Base-by-base conservation (phyloP, 78 protist genomes). In the Dictyostelium firmibasis region DNA sequence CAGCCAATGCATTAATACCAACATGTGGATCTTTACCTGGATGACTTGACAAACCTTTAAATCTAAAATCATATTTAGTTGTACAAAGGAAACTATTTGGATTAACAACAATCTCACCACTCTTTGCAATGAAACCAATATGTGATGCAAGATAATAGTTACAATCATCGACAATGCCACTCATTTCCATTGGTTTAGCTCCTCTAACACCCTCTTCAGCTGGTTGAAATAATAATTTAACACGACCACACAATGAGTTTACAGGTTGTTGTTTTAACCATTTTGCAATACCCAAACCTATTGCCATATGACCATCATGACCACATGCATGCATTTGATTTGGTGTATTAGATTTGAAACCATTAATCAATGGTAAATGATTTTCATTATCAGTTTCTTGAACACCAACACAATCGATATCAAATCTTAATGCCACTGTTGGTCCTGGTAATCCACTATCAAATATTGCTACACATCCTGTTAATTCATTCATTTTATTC, bases 231-330 rank as follows among this genome's bases (percentile, higher is more conserved):
- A 84, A 18, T 27, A 84, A 41, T 84, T 84, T 84, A 2, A 84
- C 89, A 23, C 18, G 23, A 35, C 89, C 89, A 47, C 38, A 23
- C 4, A 60, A 10, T 25, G 47, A 35, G 20, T 57, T 57, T 18
- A 10, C n/a, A 2, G 18, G 62, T 50, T 57, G 67, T 47, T 31
- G n/a, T 16, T 60, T 84, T 47, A 25, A 7, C 69, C 62, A 84
- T 25, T 69, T 84, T 11, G 89, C 89, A n/a, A 84, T 41, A n/a
- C 81, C 79, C 44, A 84, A 84, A 1, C 89, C 89, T 8, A 84
- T 67, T 41, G 89, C 25, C 79, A 84, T 67, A 35, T 84, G 89
- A n/a, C 89, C 89, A 84, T 84, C 89, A 67, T 84, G 89, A 27
- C 89, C 89, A 84, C 89, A 84, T 31, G 89, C 89, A 84, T 84